Evolutionary conservation across 75 land plant genomes (phyloP).

Genomic region (Chamaecyparis obtusa): DNA sequence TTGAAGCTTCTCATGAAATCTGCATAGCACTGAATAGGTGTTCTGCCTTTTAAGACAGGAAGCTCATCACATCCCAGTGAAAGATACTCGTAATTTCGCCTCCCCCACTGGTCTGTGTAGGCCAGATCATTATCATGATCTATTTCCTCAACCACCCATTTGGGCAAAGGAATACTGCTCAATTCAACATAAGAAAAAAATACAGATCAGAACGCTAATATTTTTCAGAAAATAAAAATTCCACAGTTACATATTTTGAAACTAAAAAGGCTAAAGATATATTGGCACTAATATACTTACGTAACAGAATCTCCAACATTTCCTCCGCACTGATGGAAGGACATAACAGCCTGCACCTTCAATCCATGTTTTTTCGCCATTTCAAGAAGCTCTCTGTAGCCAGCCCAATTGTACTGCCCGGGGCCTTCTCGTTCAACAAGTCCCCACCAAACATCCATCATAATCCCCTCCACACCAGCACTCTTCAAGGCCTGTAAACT

Average conservation of each 20-base stretch:
- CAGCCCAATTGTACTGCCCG: slow-evolving; percentile 73
- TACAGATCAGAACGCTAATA: not conserved
- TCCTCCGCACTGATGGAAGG: slow-evolving; percentile 92
- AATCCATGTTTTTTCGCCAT: slow-evolving; percentile 76
- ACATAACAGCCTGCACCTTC: slow-evolving; percentile 95
- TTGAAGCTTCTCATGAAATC: slow-evolving; percentile 92
- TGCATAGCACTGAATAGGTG: slow-evolving; percentile 82
- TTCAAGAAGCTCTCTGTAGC: slow-evolving; percentile 73
- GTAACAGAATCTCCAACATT: slow-evolving; percentile 86
- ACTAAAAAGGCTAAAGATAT: not conserved
- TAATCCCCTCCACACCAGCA: slow-evolving; percentile 88
- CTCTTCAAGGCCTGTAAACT: slow-evolving; percentile 78
- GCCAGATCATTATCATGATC: slow-evolving; percentile 64
- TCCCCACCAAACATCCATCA: slow-evolving; percentile 99
- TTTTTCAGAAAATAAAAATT: not conserved
- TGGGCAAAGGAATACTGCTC: slow-evolving; percentile 79
- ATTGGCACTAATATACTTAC: slow-evolving; percentile 37
- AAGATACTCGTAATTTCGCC: slow-evolving; percentile 76
- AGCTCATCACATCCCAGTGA: slow-evolving; percentile 84
- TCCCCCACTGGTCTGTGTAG: slow-evolving; percentile 83
- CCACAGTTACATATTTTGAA: not conserved
- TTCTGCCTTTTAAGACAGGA: slow-evolving; percentile 79
- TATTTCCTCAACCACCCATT: slow-evolving; percentile 80
- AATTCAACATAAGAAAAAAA: not conserved
- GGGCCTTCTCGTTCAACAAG: slow-evolving; percentile 77